phyloP scores from a whole-genome alignment of 768 basidiomycete species.

The Leccinum rimulosum region DNA sequence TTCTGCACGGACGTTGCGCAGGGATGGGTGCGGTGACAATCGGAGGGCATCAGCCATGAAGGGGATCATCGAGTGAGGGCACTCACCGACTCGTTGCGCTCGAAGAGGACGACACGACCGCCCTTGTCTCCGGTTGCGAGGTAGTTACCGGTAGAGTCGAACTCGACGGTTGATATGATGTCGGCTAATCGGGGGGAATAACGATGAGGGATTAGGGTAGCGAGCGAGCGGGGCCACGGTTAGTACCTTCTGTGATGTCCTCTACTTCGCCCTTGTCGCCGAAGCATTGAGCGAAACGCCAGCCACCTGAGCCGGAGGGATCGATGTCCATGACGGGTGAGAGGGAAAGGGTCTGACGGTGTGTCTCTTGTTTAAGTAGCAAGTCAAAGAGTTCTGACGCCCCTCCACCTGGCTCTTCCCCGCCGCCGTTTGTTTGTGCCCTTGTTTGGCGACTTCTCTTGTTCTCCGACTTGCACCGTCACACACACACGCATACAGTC shows the following conservation, averaged over 20 bases:
- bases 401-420: constrained; percentile 11
- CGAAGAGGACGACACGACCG: constrained; percentile 96
- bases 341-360: constrained; percentile 9
- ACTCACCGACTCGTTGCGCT: constrained; percentile 93
- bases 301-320: constrained; percentile 80
- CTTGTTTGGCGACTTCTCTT: constrained; percentile 28
- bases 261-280: constrained; percentile 99
- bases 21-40: constrained; percentile 20
- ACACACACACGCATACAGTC: constrained; percentile 8
- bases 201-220: constrained; percentile 14
- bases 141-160: constrained; percentile 98
- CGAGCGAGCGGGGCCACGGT: constrained; percentile 20
- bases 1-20: constrained; percentile 53
- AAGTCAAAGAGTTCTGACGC: constrained; percentile 18
- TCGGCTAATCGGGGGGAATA: constrained; percentile 65
- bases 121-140: constrained; percentile 99
- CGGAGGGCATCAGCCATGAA: constrained; percentile 34
- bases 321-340: constrained; percentile 69
- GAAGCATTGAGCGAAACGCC: constrained; percentile 99
- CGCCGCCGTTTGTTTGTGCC: constrained; percentile 29
- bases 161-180: constrained; percentile 99
- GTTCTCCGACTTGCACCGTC: constrained; percentile 30
- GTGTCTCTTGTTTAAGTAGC: constrained; percentile 11
- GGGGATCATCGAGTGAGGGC: constrained; percentile 5
- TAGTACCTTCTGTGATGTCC: constrained; percentile 94